Percentiles rank a stretch among this genome's conserved stretches.
These are phyloP conservation scores for Trypethelium eluteriae DNA, from an alignment of 495 filamentous ascomycete genomes.

Conservation along the genomic window DNA sequence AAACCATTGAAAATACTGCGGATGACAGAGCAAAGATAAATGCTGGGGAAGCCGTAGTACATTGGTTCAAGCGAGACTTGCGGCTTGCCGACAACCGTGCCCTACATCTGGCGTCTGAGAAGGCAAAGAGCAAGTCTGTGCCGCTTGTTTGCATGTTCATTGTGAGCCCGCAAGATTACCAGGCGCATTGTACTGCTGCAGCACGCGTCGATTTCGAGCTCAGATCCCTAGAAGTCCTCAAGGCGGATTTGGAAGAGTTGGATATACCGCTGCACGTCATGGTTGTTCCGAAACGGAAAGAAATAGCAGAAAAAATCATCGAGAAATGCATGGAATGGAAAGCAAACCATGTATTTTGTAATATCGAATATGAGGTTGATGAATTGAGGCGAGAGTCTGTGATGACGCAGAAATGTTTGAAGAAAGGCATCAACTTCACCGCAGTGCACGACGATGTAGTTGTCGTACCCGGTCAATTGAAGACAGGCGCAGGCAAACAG, in stretches of 20 bases:
- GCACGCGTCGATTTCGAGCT: conserved; percentile 74
- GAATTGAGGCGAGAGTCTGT: conserved; percentile 65
- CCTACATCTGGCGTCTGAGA: conserved; percentile 57
- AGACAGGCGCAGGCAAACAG: conserved; percentile 59
- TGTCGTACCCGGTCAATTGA: conserved; percentile 62
- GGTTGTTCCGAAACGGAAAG: conserved; percentile 56
- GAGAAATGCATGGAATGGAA: conserved; percentile 66
- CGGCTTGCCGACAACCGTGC: conserved; percentile 67
- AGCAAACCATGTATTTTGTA: conserved; percentile 62
- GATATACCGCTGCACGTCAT: conserved; percentile 77
- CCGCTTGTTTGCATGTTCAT: conserved; percentile 72
- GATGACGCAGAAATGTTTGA: conserved; percentile 51
- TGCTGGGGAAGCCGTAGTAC: conserved; percentile 60
- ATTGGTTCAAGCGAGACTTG: conserved; percentile 89
- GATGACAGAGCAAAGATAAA: conserved; percentile 32
- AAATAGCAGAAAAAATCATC: conserved; percentile 56
- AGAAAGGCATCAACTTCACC: conserved; percentile 55
- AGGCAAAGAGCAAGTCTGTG: conserved; percentile 54
- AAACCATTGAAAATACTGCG: conserved; percentile 26
- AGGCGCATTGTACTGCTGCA: conserved; percentile 68
- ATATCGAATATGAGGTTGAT: conserved; percentile 74
- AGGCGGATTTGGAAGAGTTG: conserved; percentile 56
- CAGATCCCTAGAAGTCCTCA: conserved; percentile 57
- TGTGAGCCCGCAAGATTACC: conserved; percentile 76
- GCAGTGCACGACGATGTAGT: conserved; percentile 74